Evolutionary conservation across 1,284 basidiomycete genomes (phyloP), one percentile per base, ranked within the genome.

Genomic region (Coriolopsis trogii): DNA sequence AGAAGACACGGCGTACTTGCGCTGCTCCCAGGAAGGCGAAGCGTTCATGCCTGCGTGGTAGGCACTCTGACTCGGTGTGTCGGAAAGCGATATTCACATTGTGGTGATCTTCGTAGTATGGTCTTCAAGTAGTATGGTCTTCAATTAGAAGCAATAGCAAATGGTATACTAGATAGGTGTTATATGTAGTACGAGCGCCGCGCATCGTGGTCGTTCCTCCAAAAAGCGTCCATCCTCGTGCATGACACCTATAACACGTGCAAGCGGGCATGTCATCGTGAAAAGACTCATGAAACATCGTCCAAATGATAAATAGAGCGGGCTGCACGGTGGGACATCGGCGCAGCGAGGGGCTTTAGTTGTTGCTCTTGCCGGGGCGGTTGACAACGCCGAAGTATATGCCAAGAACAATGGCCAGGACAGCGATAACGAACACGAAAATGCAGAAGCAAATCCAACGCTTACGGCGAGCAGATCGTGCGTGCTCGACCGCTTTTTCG

Each of bases 391-490:
- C 73, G 49, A 81, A 73, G 9, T 70, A 68, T 36, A 82, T 64
- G n/a, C 77, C 81, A 43, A 87, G 70, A 44, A 80, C 78, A 58
- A 84, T 69, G 9, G 73, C 80, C 51, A 85, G 56, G 55, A 81
- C 70, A 43, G 69, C 69, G 46, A 78, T 62, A 57, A 84, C 67
- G 59, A 78, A 62, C 54, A 84, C 52, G 61, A 77, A 66, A 58
- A 88, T 77, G 67, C 77, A 73, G 72, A 91, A 90, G 70, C 88
- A 92, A 71, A 87, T 87, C 86, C 86, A 89, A 61, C 87, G 82
- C 74, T 87, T 91, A 67, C 82, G 86, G 43, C 94, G 81, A 10
- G 88, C 89, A 23, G 79, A 77, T 51, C 77, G 74, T 18, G 85
- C 91, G 58, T 83, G 84, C 40, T 79, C 73, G 28, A 92, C 85